These are phyloP conservation scores for Coemansia pectinata DNA, from an alignment of 192 early-diverging fungal genomes.

Conservation along the genomic window DNA sequence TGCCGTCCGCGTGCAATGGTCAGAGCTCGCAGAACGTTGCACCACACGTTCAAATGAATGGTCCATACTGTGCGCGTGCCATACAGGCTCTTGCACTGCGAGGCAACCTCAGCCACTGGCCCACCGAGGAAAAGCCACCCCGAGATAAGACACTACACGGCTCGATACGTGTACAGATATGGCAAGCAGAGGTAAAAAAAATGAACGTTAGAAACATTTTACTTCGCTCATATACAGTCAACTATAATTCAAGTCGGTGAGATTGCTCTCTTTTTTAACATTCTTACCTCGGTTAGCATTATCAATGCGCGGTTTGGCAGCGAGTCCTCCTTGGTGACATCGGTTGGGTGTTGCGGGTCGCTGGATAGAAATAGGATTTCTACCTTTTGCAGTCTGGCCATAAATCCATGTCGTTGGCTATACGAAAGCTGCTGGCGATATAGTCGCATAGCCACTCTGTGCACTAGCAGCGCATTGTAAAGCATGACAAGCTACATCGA, in stretches of 20 bases:
- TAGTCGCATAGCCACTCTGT: slow-evolving; percentile 23
- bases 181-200: neutral
- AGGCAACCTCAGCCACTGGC: neutral
- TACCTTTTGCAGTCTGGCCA: slow-evolving; percentile 27
- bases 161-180: neutral
- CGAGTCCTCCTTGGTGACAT: slow-evolving; percentile 23
- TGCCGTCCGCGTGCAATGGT: slow-evolving; percentile 44
- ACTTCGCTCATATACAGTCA: neutral
- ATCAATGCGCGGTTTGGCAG: slow-evolving; percentile 35
- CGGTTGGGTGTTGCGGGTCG: neutral
- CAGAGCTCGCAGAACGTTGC: slow-evolving; percentile 43
- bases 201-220: neutral
- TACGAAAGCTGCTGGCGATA: slow-evolving; percentile 24
- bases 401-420: slow-evolving; percentile 1
- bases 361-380: slow-evolving; percentile 19
- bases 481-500: slow-evolving; percentile 28
- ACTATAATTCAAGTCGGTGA: neutral
- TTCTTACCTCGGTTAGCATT: slow-evolving; percentile 35
- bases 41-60: slow-evolving; percentile 42
- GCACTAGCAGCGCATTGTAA: slow-evolving; percentile 41
- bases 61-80: slow-evolving; percentile 28
- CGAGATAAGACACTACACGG: slow-evolving; percentile 30
- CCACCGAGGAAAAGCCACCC: slow-evolving; percentile 30
- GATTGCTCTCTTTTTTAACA: neutral
- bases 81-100: slow-evolving; percentile 20